Evolutionary conservation across 768 basidiomycete species (phyloP).

Genomic region (Pisolithus marmoratus): DNA sequence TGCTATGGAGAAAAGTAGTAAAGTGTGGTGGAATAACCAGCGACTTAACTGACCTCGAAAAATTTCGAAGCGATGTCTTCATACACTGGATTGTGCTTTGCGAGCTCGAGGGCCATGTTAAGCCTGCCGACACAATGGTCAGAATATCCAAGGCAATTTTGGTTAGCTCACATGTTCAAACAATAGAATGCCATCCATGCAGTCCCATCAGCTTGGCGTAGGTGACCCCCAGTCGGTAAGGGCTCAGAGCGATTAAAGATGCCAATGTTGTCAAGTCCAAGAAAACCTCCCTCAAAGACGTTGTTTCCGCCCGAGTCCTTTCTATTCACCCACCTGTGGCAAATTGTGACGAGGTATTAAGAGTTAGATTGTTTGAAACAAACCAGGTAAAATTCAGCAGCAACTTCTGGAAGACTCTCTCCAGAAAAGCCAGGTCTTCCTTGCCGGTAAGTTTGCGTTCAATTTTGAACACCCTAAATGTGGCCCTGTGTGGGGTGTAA

Average conservation of each 20-base stretch:
- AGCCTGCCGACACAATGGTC: conserved; percentile 47
- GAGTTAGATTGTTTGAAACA: conserved; percentile 10
- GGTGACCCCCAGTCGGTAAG: conserved; percentile 85
- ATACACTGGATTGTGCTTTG: conserved; percentile 95
- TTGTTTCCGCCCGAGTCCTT: conserved; percentile 94
- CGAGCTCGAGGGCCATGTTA: conserved; percentile 94
- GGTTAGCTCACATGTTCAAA: conserved; percentile 73
- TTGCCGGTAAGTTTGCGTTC: conserved; percentile 91
- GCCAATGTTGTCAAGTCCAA: conserved; percentile 97
- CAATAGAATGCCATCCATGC: conserved; percentile 99
- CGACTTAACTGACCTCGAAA: conserved; percentile 55
- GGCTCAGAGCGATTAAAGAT: conserved; percentile 98
- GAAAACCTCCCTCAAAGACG: conserved; percentile 97
- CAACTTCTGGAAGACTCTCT: conserved; percentile 97
- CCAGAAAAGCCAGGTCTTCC: conserved; percentile 89
- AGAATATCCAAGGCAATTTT: not conserved
- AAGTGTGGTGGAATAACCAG: not conserved
- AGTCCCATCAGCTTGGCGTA: conserved; percentile 97
- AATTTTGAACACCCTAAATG: conserved; percentile 98
- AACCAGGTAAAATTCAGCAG: conserved; percentile 96
- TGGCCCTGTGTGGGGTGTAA: conserved; percentile 55
- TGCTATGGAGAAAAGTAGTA: conserved; percentile 45
- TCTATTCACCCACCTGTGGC: conserved; percentile 89
- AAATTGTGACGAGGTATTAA: not conserved
- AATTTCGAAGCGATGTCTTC: conserved; percentile 99